These are phyloP conservation scores for Fusarium dimerum DNA, from an alignment of 2,329 filamentous ascomycete species.

Conservation along the genomic window DNA sequence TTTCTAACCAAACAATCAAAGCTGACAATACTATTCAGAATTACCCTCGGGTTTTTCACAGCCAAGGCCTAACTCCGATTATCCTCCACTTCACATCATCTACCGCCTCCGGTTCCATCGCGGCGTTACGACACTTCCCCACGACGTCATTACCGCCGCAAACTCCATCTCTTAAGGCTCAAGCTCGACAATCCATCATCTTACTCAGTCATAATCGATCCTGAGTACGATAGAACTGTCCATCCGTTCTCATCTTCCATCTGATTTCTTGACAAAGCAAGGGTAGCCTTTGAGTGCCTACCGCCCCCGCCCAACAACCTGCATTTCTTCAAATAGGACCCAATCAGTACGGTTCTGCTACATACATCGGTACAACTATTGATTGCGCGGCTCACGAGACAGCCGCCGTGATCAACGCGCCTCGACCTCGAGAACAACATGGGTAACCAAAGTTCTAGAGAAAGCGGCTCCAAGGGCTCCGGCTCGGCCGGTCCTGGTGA, in stretches of 20 bases:
- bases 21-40: conserved; percentile 26
- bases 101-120: conserved; percentile 23
- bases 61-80: conserved; percentile 26
- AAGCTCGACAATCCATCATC: conserved; percentile 20
- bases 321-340: too few species aligned
- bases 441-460: conserved; percentile 75
- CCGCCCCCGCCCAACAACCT: too few species aligned
- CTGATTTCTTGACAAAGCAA: too few species aligned
- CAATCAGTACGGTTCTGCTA: too few species aligned
- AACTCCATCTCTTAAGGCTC: conserved; percentile 22
- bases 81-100: conserved; percentile 18
- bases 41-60: conserved; percentile 19
- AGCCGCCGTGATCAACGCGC: conserved; percentile 24
- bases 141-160: conserved; percentile 32
- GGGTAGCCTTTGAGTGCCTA: too few species aligned
- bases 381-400: conserved; percentile 17
- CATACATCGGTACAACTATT: too few species aligned
- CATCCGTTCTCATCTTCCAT: conserved; percentile 41
- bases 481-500: conserved; percentile 45
- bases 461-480: conserved; percentile 54
- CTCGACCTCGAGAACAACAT: conserved; percentile 44
- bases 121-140: conserved; percentile 25
- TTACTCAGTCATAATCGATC: conserved; percentile 33
- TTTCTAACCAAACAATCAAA: conserved; percentile 10
- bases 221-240: conserved; percentile 51